Conservation (phyloP, 2,329 filamentous ascomycete genomes). For the Aspergillus transmontanensis region DNA sequence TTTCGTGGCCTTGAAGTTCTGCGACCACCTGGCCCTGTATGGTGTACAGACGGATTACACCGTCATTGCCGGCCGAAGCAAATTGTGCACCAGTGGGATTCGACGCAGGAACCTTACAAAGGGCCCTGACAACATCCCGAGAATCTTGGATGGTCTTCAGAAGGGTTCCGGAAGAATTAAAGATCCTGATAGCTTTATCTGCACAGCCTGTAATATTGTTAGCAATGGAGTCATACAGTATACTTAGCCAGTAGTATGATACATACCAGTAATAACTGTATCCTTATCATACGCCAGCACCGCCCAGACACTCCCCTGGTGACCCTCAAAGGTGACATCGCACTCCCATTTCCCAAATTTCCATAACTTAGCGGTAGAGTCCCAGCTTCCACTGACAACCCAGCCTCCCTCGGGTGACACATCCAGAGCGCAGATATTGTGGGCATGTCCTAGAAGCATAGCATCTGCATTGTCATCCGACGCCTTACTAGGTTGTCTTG, state of each 20-base stretch:
- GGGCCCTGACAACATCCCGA: constrained; percentile 81
- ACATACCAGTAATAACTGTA: constrained; percentile 72
- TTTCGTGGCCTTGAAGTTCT: constrained; percentile 84
- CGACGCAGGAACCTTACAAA: constrained; percentile 74
- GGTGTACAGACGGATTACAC: constrained; percentile 84
- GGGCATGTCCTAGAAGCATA: constrained; percentile 79
- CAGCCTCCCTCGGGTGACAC: constrained; percentile 71
- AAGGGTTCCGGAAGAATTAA: constrained; percentile 66
- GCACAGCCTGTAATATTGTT: constrained; percentile 65
- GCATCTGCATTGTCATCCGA: constrained; percentile 79
- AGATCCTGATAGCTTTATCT: constrained; percentile 86
- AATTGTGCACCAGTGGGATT: constrained; percentile 88
- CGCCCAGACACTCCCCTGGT: constrained; percentile 86
- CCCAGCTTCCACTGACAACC: constrained; percentile 92
- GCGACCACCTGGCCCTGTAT: constrained; percentile 74
- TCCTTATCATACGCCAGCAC: constrained; percentile 79
- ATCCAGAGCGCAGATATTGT: constrained; percentile 87
- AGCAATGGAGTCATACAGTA: constrained; percentile 12
- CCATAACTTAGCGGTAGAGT: constrained; percentile 86
- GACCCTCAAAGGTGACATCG: constrained; percentile 70
- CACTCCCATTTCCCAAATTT: constrained; percentile 81
- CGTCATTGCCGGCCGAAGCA: constrained; percentile 92
- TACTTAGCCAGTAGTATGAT: neutral
- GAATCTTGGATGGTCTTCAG: constrained; percentile 68
- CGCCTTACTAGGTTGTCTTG: constrained; percentile 69